phyloP scores from a whole-genome alignment of 2,329 filamentous ascomycete species.

The Podosphaera xanthii region DNA sequence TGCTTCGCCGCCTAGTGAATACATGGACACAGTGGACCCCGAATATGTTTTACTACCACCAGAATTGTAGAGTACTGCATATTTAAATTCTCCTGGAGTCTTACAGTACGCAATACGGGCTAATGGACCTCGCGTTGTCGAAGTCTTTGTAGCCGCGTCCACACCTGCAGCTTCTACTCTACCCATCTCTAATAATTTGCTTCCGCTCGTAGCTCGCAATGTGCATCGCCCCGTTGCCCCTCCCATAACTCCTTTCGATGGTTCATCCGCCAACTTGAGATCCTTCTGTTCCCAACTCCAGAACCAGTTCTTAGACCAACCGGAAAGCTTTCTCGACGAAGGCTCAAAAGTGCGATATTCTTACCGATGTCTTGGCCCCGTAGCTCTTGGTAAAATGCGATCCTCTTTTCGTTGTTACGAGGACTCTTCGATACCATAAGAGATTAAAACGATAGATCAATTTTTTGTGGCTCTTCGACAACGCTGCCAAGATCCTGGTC shows the following conservation, averaged over 20 bases:
- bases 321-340: not conserved
- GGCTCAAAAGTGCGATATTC: not conserved
- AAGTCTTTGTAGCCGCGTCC: not conserved
- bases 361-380: not conserved
- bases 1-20: not conserved
- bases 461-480: no score
- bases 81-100: not conserved
- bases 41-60: not conserved
- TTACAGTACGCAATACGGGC: not conserved
- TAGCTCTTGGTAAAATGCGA: no score
- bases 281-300: not conserved
- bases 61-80: not conserved
- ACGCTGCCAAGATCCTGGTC: no score
- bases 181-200: not conserved
- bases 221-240: not conserved
- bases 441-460: no score
- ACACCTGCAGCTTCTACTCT: not conserved
- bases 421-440: no score
- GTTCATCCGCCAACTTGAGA: not conserved
- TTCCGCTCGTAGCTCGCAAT: not conserved
- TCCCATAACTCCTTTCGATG: not conserved
- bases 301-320: not conserved
- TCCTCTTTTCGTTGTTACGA: no score
- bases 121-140: not conserved
- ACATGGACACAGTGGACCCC: not conserved